Evolutionary conservation across 345 rosid genomes (phyloP).

Genomic region (Hibiscus mutabilis): DNA sequence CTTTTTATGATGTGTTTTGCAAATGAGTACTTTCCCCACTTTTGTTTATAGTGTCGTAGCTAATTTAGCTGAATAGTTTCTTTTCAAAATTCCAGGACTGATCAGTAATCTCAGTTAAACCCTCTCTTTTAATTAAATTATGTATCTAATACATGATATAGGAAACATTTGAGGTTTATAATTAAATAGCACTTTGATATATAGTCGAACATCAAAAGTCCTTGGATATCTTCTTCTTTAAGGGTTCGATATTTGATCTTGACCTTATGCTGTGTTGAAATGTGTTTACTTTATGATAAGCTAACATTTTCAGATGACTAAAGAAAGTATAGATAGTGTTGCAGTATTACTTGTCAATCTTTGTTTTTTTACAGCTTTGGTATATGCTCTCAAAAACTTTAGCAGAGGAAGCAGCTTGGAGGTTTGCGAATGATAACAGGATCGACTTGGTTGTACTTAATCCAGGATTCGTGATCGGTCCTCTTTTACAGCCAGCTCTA

Average conservation of each 20-base stretch:
- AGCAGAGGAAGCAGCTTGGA: constrained; percentile 38
- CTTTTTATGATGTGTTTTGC: no score
- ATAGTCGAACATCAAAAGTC: neutral
- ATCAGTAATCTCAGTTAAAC: no score
- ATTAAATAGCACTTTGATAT: neutral
- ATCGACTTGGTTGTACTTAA: constrained; percentile 21
- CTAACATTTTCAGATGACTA: neutral
- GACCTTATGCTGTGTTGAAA: neutral
- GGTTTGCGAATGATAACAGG: constrained; percentile 20
- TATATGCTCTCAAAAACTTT: constrained; percentile 22
- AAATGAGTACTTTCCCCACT: no score
- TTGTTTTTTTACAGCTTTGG: constrained; percentile 18
- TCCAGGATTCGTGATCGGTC: constrained; percentile 41
- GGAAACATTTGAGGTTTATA: neutral
- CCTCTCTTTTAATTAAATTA: no score
- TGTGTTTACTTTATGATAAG: neutral
- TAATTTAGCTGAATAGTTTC: no score
- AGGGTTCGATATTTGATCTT: neutral
- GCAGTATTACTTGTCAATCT: neutral
- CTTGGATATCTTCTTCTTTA: neutral
- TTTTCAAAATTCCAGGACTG: no score
- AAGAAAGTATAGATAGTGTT: neutral
- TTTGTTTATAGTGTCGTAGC: no score
- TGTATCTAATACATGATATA: no score
- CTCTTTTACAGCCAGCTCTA: constrained; percentile 32